Evolutionary conservation across 352 stramenopile species (phyloP), one percentile per base, ranked within the genome.

Genomic region (Globisporangium lucens): DNA sequence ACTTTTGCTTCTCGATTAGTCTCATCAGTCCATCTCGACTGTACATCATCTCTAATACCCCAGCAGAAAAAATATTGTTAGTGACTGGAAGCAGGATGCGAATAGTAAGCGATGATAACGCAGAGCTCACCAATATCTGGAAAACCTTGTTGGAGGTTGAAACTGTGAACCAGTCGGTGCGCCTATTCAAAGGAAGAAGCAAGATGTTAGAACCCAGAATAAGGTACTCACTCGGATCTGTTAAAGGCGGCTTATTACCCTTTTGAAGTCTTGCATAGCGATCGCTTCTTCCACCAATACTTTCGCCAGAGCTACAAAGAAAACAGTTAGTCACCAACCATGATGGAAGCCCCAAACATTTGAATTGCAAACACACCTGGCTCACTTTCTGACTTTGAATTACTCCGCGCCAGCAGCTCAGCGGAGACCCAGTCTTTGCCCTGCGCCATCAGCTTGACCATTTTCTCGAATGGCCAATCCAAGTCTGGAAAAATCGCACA

Each of bases 1-100:
- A 91, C 41, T 77, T 80, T 53, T 86, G 73, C 55, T 81, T 82
- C 49, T 89, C 78, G 41, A 89, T 84, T n/a, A 91, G 72, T 56
- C 79, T 76, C 29, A 83, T 56, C 20, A 90, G 57, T 43, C 75
- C 74, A 56, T 91, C 83, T 22, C 80, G 79, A 46, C 73, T 87
- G 70, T 89, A 90, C 15, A 91, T 66, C n/a, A 77, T 73, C 35
- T 90, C 78, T 82, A 46, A 56, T 20, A 61, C 12, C 9, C 33
- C 1, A 53, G 22, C 56, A 27, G 24, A 33, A 10, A 27, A 30
- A 33, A 10, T 8, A 68, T 29, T 10, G 55, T 70, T n/a, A 61
- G 3, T 27, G 20, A 1, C 4, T 38, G 22, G n/a, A n/a, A 33
- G 30, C 3, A 33, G 30, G 30, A 33, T 33, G 30, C 3, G 27